phyloP scores from a whole-genome alignment of 225 moss, liverwort and hornwort genomes.

The Antitrichia curtipendula region DNA sequence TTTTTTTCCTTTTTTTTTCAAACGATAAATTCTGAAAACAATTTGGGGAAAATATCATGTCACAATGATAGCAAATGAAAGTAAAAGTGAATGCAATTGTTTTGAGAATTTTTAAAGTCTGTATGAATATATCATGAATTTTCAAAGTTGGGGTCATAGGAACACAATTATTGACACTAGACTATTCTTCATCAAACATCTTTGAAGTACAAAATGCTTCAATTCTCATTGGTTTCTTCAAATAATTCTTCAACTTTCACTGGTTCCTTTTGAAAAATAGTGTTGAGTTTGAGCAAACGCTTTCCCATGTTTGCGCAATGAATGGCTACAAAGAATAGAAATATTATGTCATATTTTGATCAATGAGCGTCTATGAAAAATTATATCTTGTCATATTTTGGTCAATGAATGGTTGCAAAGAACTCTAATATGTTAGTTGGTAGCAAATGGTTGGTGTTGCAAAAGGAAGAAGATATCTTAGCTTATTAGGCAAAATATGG shows the following conservation, averaged over 20 bases:
- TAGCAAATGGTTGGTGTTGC: neutral
- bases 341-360: neutral
- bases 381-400: neutral
- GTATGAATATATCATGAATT: neutral
- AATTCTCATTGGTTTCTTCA: neutral
- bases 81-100: neutral
- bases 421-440: accelerated
- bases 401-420: neutral
- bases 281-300: neutral
- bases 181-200: neutral
- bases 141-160: neutral
- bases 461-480: neutral
- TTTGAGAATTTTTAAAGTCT: neutral
- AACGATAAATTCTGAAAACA: neutral
- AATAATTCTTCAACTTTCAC: neutral
- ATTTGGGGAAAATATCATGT: neutral
- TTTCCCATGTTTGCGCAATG: neutral
- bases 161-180: neutral
- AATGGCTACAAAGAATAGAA: accelerated
- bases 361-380: neutral
- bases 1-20: too few relatives aligned
- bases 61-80: neutral
- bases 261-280: neutral
- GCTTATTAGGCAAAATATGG: neutral
- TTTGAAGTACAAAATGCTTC: too few relatives aligned